Base-by-base conservation (phyloP, 495 filamentous ascomycete species). In the Penicillium soppii region DNA sequence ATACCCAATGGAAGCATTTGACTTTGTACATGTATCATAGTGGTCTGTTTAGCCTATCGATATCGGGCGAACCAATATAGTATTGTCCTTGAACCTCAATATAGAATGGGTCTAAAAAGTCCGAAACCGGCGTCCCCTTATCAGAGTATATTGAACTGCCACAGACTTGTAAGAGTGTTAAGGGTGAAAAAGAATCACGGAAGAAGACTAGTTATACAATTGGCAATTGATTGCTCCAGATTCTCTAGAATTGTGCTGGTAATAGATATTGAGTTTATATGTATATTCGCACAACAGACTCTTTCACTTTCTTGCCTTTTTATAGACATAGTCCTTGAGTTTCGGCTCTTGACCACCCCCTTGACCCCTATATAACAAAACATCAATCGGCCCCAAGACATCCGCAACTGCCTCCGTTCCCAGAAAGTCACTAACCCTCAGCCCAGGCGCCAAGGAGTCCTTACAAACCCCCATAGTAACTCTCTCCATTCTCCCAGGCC, bases 401-500 rank as follows among this genome's bases (percentile, higher is more conserved):
- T 44, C 16, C 17, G 45, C 32, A 23, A 50, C 35, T 20, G 26
- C 55, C 53, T 75, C 69, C 17, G 70, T 75, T 26, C 50, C 42
- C 21, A 74, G 20, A 3, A 75, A 56, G 52, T 75, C 67, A 4
- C 44, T 52, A 43, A 71, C 7, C 39, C 54, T 54, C 48, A 77
- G 36, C 6, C 71, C 73, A 7, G 63, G 62, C 12, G 71, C 59
- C 6, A 65, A 29, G 20, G 57, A 29, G 33, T 51, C 26, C 1
- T 43, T 39, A 54, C 73, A 77, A 22, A 70, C 62, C 16, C 43
- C 43, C 29, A 71, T 43, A 37, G 59, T 47, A 12, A 75, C 27
- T 22, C 68, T 42, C 9, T 49, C 52, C 21, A 62, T 33, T 3
- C 56, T 15, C 7, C 68, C 74, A 2, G 74, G 74, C 4, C 74